phyloP scores from a whole-genome alignment of 2,329 filamentous ascomycete genomes.

The Teratosphaeria epicoccoides region DNA sequence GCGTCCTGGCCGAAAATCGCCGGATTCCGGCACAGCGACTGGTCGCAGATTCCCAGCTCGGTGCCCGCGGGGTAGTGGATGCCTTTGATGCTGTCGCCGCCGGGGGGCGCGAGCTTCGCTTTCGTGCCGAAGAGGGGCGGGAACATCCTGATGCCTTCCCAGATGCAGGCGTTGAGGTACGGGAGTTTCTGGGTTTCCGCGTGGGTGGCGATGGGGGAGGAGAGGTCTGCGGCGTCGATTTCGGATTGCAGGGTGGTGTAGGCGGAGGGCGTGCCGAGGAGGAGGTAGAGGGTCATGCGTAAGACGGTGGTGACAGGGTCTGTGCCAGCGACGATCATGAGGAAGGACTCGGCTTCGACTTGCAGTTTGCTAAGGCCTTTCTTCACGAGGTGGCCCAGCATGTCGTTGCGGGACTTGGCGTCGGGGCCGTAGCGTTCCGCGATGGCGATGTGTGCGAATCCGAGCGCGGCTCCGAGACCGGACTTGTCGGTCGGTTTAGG shows the following conservation, averaged over 20 bases:
- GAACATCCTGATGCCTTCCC: conserved; percentile 23
- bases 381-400: conserved; percentile 41
- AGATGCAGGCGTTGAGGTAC: conserved; percentile 23
- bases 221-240: conserved; percentile 25
- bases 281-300: conserved; percentile 38
- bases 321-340: conserved; percentile 42
- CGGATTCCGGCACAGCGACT: conserved; percentile 32
- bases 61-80: conserved; percentile 38
- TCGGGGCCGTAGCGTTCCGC: conserved; percentile 16
- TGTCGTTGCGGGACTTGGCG: conserved; percentile 31
- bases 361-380: conserved; percentile 31
- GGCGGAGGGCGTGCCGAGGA: conserved; percentile 37
- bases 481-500: conserved; percentile 20
- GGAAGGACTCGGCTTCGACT: conserved; percentile 30
- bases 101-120: conserved; percentile 15
- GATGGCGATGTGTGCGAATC: conserved; percentile 17
- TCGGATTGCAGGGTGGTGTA: conserved; percentile 38
- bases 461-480: conserved; percentile 18
- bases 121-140: conserved; percentile 22
- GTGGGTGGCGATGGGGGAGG: conserved; percentile 4
- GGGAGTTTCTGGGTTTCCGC: conserved; percentile 18
- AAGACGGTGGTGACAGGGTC: conserved; percentile 47
- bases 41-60: conserved; percentile 35
- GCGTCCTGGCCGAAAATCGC: conserved; percentile 32
- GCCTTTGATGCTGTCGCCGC: conserved; percentile 23